Conservation (phyloP, 2,329 filamentous ascomycete species). For the Thielaviopsis ethacetica region DNA sequence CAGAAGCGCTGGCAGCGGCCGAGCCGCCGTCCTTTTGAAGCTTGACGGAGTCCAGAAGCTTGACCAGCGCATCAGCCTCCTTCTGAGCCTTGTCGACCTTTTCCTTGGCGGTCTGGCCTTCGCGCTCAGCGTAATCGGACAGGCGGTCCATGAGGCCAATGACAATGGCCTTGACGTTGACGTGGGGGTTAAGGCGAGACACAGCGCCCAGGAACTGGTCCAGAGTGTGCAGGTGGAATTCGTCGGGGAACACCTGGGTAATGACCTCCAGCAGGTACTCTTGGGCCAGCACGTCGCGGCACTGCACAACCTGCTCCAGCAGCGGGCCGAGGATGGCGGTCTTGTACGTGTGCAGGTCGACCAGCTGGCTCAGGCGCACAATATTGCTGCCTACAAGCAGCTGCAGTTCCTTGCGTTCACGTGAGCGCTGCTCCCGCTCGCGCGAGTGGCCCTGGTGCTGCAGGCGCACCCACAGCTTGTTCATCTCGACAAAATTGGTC, state of each 20-base stretch:
- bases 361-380: slow-evolving; percentile 83
- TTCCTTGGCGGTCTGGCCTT: slow-evolving; percentile 52
- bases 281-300: slow-evolving; percentile 87
- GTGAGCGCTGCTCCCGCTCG: slow-evolving; percentile 82
- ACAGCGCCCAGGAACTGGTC: slow-evolving; percentile 91
- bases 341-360: slow-evolving; percentile 90
- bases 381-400: slow-evolving; percentile 92
- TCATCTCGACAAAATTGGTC: slow-evolving; percentile 99
- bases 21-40: slow-evolving; percentile 39
- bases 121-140: slow-evolving; percentile 84
- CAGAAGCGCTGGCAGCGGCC: slow-evolving; percentile 1
- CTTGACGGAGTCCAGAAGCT: slow-evolving; percentile 61
- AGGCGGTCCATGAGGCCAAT: slow-evolving; percentile 95
- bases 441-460: slow-evolving; percentile 96
- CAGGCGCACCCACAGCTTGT: slow-evolving; percentile 95
- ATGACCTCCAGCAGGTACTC: slow-evolving; percentile 97
- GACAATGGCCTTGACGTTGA: slow-evolving; percentile 95
- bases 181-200: slow-evolving; percentile 81
- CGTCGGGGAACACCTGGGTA: slow-evolving; percentile 96
- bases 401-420: slow-evolving; percentile 89
- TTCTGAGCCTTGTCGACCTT: slow-evolving; percentile 59
- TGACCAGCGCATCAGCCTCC: slow-evolving; percentile 59
- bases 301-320: slow-evolving; percentile 93
- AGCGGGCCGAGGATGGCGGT: slow-evolving; percentile 74
- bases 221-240: slow-evolving; percentile 92